Evolutionary conservation across 768 basidiomycete species (phyloP).

Genomic region (Naganishia antarctica): DNA sequence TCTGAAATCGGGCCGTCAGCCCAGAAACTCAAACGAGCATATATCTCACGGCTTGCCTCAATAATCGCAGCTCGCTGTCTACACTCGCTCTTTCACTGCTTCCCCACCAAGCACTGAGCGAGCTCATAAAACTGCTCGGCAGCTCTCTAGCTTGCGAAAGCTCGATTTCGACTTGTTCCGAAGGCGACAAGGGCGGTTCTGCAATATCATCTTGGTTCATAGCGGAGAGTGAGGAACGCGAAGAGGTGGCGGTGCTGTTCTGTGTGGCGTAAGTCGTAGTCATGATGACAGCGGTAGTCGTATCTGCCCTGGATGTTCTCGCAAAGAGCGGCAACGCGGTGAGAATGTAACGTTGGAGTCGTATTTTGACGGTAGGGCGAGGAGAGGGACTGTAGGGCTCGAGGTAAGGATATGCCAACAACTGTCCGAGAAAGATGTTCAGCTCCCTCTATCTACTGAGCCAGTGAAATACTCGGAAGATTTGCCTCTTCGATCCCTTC

Average conservation of each 20-base stretch:
- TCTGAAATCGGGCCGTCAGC: constrained; percentile 2
- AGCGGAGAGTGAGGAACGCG: constrained; percentile 2
- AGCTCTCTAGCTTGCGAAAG: constrained; percentile 20
- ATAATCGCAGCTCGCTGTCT: constrained; percentile 15
- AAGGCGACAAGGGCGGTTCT: constrained; percentile 18
- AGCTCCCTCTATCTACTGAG: too few relatives aligned
- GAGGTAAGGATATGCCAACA: too few relatives aligned
- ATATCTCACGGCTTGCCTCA: background rate
- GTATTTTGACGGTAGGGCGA: background rate
- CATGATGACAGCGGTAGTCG: constrained; percentile 11
- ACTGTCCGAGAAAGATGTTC: too few relatives aligned
- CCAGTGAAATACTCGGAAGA: too few relatives aligned
- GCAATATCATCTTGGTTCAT: constrained; percentile 4
- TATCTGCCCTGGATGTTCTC: constrained; percentile 11
- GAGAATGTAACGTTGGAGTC: constrained; percentile 1
- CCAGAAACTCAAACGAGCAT: background rate
- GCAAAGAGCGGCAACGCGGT: constrained; percentile 9
- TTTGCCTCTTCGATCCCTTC: too few relatives aligned
- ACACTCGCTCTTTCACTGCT: constrained; percentile 14
- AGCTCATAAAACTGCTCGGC: constrained; percentile 15
- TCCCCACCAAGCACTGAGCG: constrained; percentile 25
- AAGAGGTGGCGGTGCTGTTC: constrained; percentile 12
- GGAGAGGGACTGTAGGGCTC: background rate
- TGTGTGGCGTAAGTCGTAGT: background rate
- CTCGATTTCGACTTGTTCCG: constrained; percentile 23